phyloP scores from a whole-genome alignment of 805 yeast genomes.

The Zygosaccharomyces bisporus region DNA sequence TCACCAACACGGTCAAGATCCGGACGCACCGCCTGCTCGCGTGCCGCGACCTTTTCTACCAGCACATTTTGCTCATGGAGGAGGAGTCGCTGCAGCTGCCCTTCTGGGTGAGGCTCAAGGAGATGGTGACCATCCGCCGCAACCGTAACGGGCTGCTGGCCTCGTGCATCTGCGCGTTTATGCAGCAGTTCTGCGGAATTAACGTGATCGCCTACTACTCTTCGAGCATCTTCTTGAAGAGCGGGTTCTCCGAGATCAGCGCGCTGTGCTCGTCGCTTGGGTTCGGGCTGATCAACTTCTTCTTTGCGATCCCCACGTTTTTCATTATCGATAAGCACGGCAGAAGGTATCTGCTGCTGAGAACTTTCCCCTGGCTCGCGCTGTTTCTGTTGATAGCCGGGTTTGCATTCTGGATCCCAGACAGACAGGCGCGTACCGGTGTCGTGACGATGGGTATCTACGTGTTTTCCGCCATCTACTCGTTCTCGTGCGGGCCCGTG shows the following conservation, averaged over 20 bases:
- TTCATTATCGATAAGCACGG: conserved; percentile 76
- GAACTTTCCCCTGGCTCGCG: conserved; percentile 64
- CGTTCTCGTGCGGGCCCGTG: conserved; percentile 86
- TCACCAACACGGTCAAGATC: conserved; percentile 45
- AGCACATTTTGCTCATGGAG: conserved; percentile 59
- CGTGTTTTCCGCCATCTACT: conserved; percentile 66
- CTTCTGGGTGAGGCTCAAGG: conserved; percentile 45
- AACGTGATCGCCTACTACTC: conserved; percentile 86
- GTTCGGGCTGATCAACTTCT: conserved; percentile 74
- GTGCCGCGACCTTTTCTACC: conserved; percentile 69
- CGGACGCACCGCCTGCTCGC: conserved; percentile 54
- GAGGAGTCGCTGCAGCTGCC: conserved; percentile 52
- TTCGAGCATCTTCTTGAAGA: conserved; percentile 65
- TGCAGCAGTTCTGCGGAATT: conserved; percentile 90
- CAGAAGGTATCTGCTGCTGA: conserved; percentile 55
- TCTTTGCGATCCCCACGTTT: conserved; percentile 80
- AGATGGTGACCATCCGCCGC: conserved; percentile 68
- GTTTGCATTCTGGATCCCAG: conserved; percentile 66
- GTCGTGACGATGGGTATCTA: conserved; percentile 71
- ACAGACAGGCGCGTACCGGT: conserved; percentile 54
- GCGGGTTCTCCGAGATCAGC: conserved; percentile 58
- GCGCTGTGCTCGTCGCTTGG: conserved; percentile 83
- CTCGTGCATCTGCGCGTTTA: conserved; percentile 77
- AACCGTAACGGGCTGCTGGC: conserved; percentile 80
- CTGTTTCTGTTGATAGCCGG: conserved; percentile 58